Percentiles rank a stretch among this genome's conserved stretches.
Evolutionary conservation across 148 eudicot species (phyloP).

Genomic region (Camellia lanceoleosa): DNA sequence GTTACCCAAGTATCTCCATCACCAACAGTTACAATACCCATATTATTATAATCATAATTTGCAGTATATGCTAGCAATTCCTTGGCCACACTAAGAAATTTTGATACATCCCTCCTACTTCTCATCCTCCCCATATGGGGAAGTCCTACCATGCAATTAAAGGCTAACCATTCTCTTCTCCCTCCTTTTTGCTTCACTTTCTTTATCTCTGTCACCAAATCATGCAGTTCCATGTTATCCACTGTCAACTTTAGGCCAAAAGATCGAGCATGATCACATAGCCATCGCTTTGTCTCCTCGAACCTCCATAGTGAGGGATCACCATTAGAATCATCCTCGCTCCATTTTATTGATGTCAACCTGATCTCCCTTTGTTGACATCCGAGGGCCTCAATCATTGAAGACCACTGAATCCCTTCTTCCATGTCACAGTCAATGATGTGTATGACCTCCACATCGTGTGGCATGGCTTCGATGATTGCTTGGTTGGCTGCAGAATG

Average conservation of each 20-base stretch:
- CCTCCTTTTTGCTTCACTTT: conserved; percentile 5
- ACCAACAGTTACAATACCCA: conserved; percentile 20
- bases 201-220: conserved; percentile 15
- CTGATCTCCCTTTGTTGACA: conserved; percentile 16
- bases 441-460: conserved; percentile 14
- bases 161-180: conserved; percentile 25
- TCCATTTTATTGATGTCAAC: conserved; percentile 24
- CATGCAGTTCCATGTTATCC: conserved; percentile 24
- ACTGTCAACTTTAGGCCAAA: conserved; percentile 23
- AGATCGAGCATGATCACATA: conserved; percentile 22
- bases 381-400: conserved; percentile 18
- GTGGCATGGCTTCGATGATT: conserved; percentile 22
- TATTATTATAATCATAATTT: not conserved
- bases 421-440: conserved; percentile 24
- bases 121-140: conserved; percentile 37
- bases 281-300: conserved; percentile 28
- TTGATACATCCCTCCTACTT: conserved; percentile 15
- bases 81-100: conserved; percentile 34
- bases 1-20: conserved; percentile 23
- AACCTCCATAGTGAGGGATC: conserved; percentile 19
- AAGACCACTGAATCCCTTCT: conserved; percentile 28
- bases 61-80: conserved; percentile 8
- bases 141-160: conserved; percentile 38
- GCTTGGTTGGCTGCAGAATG: conserved; percentile 20
- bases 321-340: not conserved